phyloP scores from a whole-genome alignment of 371 early-diverging fungal species.

The Zopfochytrium polystomum region DNA sequence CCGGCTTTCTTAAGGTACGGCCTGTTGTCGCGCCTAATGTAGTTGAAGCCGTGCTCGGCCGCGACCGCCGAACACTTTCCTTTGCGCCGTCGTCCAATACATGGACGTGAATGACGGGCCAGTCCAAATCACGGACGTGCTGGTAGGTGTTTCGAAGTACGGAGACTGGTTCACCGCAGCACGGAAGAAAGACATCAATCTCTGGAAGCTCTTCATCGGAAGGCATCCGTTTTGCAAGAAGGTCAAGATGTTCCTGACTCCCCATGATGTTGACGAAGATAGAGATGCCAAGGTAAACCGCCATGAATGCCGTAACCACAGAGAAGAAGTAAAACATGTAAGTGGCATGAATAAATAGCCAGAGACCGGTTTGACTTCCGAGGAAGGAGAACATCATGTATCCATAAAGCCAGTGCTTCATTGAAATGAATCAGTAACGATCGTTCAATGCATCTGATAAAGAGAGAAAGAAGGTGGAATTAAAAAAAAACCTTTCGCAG shows the following conservation, averaged over 20 bases:
- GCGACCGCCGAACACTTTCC: slow-evolving; percentile 10
- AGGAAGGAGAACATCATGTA: not conserved
- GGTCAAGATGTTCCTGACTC: not conserved
- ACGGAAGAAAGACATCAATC: slow-evolving; percentile 1
- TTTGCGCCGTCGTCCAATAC: slow-evolving; percentile 11
- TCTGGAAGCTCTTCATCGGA: not conserved
- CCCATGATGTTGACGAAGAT: not conserved
- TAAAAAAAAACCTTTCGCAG: no score
- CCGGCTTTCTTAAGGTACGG: slow-evolving; percentile 19
- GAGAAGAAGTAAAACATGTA: not conserved
- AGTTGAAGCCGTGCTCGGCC: slow-evolving; percentile 14
- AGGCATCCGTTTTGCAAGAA: not conserved
- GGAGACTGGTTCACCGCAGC: slow-evolving; percentile 8
- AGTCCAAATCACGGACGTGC: slow-evolving; percentile 7
- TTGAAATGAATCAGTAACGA: no score
- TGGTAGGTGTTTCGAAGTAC: slow-evolving; percentile 6
- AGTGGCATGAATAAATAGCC: not conserved
- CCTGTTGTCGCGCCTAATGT: slow-evolving; percentile 7
- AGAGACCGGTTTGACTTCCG: not conserved
- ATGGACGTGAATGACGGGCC: slow-evolving; percentile 11
- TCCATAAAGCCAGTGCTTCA: not conserved
- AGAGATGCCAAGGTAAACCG: slow-evolving; percentile 2
- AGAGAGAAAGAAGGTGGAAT: no score
- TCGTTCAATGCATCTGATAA: no score
- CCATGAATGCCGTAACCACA: not conserved